Conservation (phyloP, 352 stramenopile species). For the Pythium rishiriense region DNA sequence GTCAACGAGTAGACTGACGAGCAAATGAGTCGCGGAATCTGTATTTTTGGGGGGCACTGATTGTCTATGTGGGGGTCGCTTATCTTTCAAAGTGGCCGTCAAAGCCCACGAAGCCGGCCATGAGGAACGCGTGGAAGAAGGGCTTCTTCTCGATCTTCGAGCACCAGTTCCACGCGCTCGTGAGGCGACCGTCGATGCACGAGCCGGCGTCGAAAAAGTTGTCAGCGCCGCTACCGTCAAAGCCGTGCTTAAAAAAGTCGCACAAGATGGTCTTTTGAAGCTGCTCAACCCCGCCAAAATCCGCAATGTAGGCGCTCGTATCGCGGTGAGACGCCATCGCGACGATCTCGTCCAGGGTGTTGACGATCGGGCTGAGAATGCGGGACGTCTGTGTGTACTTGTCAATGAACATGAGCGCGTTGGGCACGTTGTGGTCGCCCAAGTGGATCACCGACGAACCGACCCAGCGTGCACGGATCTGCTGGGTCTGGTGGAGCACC, state of each 20-base stretch:
- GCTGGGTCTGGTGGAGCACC: constrained; percentile 86
- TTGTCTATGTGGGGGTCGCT: background rate
- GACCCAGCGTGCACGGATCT: constrained; percentile 83
- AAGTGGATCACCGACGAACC: constrained; percentile 96
- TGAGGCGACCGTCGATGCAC: constrained; percentile 96
- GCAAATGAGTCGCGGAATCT: background rate
- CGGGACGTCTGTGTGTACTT: constrained; percentile 97
- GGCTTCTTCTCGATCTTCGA: constrained; percentile 91
- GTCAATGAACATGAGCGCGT: constrained; percentile 98
- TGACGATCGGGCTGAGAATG: constrained; percentile 87
- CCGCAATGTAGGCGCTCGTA: constrained; percentile 60
- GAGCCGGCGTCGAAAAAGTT: constrained; percentile 96
- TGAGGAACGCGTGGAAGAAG: constrained; percentile 96
- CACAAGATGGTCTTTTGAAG: constrained; percentile 91
- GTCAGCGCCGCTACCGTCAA: constrained; percentile 94
- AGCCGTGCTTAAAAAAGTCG: constrained; percentile 96
- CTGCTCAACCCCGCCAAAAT: constrained; percentile 87
- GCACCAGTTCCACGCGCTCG: constrained; percentile 98
- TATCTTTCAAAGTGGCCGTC: constrained; percentile 91
- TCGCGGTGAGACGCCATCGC: constrained; percentile 46
- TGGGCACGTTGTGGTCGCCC: constrained; percentile 98
- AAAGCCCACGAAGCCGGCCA: constrained; percentile 96
- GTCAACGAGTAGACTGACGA: background rate
- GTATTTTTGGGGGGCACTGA: background rate
- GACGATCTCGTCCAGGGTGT: constrained; percentile 79